Evolutionary conservation across 2,329 filamentous ascomycete species (phyloP).

Genomic region (Nothophoma quercina): DNA sequence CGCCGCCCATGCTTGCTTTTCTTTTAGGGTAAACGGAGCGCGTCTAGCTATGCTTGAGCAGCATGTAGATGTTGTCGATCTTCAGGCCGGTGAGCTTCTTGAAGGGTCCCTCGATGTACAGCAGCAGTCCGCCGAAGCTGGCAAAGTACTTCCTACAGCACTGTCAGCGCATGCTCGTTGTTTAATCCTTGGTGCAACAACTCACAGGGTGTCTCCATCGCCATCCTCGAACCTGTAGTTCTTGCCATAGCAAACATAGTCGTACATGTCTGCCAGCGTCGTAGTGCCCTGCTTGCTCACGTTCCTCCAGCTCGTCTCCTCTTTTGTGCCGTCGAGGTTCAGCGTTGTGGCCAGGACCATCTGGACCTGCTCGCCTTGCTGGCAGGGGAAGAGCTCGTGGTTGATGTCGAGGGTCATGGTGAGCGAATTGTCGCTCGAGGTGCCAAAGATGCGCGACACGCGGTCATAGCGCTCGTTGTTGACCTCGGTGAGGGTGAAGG

Average conservation of each 20-base stretch:
- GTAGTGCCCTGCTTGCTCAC: constrained; percentile 58
- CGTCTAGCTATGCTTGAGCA: constrained; percentile 80
- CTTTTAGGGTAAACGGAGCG: too few species aligned
- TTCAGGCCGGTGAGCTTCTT: constrained; percentile 92
- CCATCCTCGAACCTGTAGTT: constrained; percentile 88
- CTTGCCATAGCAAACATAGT: constrained; percentile 89
- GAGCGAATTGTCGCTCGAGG: constrained; percentile 77
- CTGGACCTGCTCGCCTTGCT: constrained; percentile 76
- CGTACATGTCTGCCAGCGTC: constrained; percentile 77
- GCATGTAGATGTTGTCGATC: constrained; percentile 91
- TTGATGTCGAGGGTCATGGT: constrained; percentile 91
- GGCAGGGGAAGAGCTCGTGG: constrained; percentile 85
- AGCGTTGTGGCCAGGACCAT: constrained; percentile 86
- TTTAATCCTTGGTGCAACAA: constrained; percentile 27
- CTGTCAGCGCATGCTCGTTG: constrained; percentile 33
- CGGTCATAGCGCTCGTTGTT: constrained; percentile 94
- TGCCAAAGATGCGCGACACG: constrained; percentile 83
- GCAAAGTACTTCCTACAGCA: constrained; percentile 82
- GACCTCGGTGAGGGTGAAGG: constrained; percentile 80
- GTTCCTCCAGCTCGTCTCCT: constrained; percentile 71
- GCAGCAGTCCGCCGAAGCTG: constrained; percentile 89
- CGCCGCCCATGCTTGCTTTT: constrained; percentile 42
- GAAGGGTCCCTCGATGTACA: constrained; percentile 91
- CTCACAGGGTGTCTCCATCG: constrained; percentile 86
- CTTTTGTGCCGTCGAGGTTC: constrained; percentile 77